Conservation (phyloP, 371 early-diverging fungal species). For the Cokeromyces recurvatus region DNA sequence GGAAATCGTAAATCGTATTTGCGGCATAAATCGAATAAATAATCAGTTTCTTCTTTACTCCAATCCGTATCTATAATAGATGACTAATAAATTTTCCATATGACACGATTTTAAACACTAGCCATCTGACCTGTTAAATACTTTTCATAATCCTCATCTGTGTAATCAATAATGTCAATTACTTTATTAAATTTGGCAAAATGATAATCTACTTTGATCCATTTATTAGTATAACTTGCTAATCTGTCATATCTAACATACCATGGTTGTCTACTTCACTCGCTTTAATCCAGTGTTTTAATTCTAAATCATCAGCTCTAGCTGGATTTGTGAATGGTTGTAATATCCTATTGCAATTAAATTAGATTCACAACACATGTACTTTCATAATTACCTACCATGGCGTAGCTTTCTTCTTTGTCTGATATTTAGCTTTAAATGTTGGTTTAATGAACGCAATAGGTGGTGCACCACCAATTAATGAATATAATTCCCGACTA, state of each 20-base stretch:
- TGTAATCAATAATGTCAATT: constrained; percentile 58
- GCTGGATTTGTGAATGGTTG: constrained; percentile 77
- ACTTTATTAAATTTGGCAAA: constrained; percentile 67
- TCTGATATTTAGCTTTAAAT: constrained; percentile 68
- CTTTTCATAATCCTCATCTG: constrained; percentile 67
- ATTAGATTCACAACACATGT: background rate
- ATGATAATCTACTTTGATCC: constrained; percentile 47
- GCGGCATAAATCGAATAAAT: constrained; percentile 72
- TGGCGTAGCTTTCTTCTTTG: constrained; percentile 56
- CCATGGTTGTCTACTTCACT: constrained; percentile 23
- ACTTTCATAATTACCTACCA: constrained; percentile 38
- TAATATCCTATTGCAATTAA: constrained; percentile 49
- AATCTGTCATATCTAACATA: no score
- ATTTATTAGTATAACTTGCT: no score
- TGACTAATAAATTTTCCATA: no score
- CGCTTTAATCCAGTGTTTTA: constrained; percentile 78
- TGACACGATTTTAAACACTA: no score
- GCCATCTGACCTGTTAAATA: constrained; percentile 36
- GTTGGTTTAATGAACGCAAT: constrained; percentile 60
- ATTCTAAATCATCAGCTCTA: constrained; percentile 62
- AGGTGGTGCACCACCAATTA: constrained; percentile 70
- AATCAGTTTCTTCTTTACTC: constrained; percentile 83
- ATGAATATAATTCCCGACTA: constrained; percentile 59
- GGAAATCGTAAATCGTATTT: constrained; percentile 79
- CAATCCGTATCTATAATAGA: constrained; percentile 70